Evolutionary conservation across 169 alveolate genomes (phyloP).

Genomic region (Plasmodium vivax): DNA sequence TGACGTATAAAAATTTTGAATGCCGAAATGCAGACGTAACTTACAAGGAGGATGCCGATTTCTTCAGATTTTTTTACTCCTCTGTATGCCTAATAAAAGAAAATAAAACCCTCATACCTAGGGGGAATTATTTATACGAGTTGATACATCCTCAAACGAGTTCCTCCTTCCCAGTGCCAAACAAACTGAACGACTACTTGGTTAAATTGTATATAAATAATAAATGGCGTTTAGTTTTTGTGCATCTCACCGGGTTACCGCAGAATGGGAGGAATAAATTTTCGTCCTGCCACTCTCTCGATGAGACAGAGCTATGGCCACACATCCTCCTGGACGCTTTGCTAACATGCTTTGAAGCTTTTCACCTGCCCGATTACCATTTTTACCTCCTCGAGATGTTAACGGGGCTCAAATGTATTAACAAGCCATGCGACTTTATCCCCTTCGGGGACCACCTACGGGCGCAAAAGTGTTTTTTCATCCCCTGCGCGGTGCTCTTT

Average conservation of each 20-base stretch:
- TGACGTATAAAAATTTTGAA: constrained; percentile 41
- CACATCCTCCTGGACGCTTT: constrained; percentile 48
- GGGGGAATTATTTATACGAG: constrained; percentile 57
- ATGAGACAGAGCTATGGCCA: constrained; percentile 37
- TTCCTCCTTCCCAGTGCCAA: constrained; percentile 43
- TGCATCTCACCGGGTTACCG: constrained; percentile 5
- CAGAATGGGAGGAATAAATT: constrained; percentile 11
- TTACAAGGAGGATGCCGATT: neutral
- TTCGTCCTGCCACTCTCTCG: constrained; percentile 18
- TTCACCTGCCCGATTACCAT: constrained; percentile 20
- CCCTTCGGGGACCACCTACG: neutral
- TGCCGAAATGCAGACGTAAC: constrained; percentile 36
- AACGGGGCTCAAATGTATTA: constrained; percentile 38
- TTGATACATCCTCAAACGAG: constrained; percentile 64
- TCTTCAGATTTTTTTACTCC: constrained; percentile 49
- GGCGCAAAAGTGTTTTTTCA: neutral
- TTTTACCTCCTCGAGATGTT: constrained; percentile 37
- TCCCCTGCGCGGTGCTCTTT: neutral
- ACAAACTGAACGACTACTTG: constrained; percentile 41
- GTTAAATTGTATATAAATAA: constrained; percentile 66
- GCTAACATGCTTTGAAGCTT: constrained; percentile 20
- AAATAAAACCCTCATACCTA: constrained; percentile 52
- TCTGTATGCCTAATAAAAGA: constrained; percentile 47
- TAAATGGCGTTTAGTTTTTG: constrained; percentile 65
- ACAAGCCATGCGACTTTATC: neutral